A percentile compares a stretch with the other conserved stretches of the same genome.
Conservation (phyloP, 2,329 filamentous ascomycete species). For the Calycina marina region DNA sequence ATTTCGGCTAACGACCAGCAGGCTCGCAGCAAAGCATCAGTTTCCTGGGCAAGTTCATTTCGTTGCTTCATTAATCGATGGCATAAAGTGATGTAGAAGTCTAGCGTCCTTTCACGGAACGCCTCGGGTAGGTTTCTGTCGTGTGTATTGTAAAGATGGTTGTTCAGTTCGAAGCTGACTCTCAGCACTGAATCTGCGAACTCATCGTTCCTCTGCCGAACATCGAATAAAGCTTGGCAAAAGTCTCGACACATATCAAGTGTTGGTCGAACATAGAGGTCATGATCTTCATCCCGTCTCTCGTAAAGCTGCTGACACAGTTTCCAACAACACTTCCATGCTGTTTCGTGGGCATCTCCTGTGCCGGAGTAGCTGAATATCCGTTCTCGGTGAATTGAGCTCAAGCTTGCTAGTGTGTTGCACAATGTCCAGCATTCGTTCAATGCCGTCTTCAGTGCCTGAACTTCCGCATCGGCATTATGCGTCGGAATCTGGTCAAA, state of each 20-base stretch:
- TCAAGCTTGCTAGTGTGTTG: constrained; percentile 76
- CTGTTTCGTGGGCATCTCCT: constrained; percentile 67
- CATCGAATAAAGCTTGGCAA: constrained; percentile 81
- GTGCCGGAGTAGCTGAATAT: constrained; percentile 63
- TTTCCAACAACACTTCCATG: constrained; percentile 90
- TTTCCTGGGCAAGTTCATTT: constrained; percentile 63
- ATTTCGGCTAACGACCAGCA: constrained; percentile 89
- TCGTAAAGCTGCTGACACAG: constrained; percentile 82
- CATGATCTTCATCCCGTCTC: constrained; percentile 56
- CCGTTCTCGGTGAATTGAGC: constrained; percentile 66
- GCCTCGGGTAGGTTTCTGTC: constrained; percentile 71
- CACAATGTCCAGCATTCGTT: constrained; percentile 89
- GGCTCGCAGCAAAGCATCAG: constrained; percentile 67
- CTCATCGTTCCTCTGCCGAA: constrained; percentile 64
- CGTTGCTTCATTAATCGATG: constrained; percentile 94
- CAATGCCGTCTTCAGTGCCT: constrained; percentile 59
- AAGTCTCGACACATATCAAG: constrained; percentile 84
- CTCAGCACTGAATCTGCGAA: constrained; percentile 72
- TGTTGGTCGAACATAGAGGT: constrained; percentile 56
- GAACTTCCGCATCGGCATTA: constrained; percentile 44
- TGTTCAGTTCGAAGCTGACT: constrained; percentile 90
- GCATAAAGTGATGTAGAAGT: constrained; percentile 89
- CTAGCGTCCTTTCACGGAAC: constrained; percentile 77
- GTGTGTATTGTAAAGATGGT: constrained; percentile 87
- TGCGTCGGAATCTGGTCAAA: constrained; percentile 29